Base-by-base conservation (phyloP, 108 stramenopile species). In the Skeletonema costatum region DNA sequence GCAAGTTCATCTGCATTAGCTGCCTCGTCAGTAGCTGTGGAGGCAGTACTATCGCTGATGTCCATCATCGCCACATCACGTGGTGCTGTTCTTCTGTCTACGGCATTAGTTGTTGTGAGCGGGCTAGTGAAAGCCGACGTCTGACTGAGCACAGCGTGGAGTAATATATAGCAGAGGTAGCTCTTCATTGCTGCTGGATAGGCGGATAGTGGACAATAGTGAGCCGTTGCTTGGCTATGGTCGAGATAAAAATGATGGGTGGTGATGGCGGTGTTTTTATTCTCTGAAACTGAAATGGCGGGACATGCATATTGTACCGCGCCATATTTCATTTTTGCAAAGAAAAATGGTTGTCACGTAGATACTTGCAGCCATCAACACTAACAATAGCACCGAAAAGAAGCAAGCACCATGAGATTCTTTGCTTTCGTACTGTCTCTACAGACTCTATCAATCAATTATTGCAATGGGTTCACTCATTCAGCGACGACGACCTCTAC, bases 1-100 rank as follows among this genome's bases (percentile, higher is more conserved):
- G 81, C 81, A 35, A 70, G 42, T 63, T 82, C 81, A 56, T 11
- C 17, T 25, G 21, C 0, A 29, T 56, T 29, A 56, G 29, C 53
- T 56, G 53, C 53, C 21, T 25, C 53, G 25, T 56, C 53, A 25
- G 9, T 16, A 46, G 44, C 25, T 25, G 50, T 1, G 4, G 50
- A 51, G n/a, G 12, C 39, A 41, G 53, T 25, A 25, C 53, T 7
- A 46, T n/a, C 44, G 53, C 19, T 56, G 21, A 56, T 56, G 53
- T 56, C 53, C 53, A 56, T 56, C 53, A 56, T 56, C 17, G 53
- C 53, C 21, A 56, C 53, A 56, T 56, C 21, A 25, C 53, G 25
- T 25, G 9, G 21, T 25, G 53, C 25, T 25, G 21, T 56, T 56
- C 53, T 21, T 56, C 25, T 56, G 19, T 56, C 21, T 1, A 56